Base-by-base conservation (phyloP, 331 rosid species). In the Arachis monticola region DNA sequence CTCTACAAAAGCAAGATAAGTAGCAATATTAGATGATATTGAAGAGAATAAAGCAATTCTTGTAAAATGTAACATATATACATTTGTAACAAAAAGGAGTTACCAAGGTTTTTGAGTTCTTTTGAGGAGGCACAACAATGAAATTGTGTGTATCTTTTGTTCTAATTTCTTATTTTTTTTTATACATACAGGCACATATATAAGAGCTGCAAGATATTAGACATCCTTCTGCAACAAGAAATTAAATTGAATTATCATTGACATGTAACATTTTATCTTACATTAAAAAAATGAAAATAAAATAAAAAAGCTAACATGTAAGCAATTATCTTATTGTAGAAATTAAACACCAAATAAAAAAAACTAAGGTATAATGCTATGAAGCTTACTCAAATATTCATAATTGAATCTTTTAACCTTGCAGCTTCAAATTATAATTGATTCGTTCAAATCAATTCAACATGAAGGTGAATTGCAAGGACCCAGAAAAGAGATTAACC, bases 341-440 rank as follows among this genome's bases (percentile, higher is more conserved):
- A 22, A 22, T 22, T 22, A 22, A 79, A 79, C 17, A 27, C 50
- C 55, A 17, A 66, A 66, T 52, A 58, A 38, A 60, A 2, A 60
- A 2, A 41, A 13, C n/a, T 0, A 8, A 1, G 51, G 0, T 44
- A 48, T 17, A 31, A 58, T 30, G 7, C 35, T 72, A 57, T 48
- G 62, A 80, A 69, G 76, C 83, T 66, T 85, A 80, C 88, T 40
- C 59, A 62, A 63, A 51, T 46, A 22, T 45, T 63, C 13, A 4
- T 62, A 38, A 79, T 69, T 41, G 53, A 66, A 67, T 30, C 56
- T 41, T 42, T 57, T 63, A 80, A 80, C 22, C 69, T 35, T 7
- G 14, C 8, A 60, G 69, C 60, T 71, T 59, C 76, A 69, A 65
- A 51, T 52, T 57, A 27, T 32, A 42, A 42, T 46, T 2, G 30